A percentile compares a stretch with the other conserved stretches of the same genome.
Evolutionary conservation across 73 alveolate genomes (phyloP).

Genomic region (Paramecium octaurelia): DNA sequence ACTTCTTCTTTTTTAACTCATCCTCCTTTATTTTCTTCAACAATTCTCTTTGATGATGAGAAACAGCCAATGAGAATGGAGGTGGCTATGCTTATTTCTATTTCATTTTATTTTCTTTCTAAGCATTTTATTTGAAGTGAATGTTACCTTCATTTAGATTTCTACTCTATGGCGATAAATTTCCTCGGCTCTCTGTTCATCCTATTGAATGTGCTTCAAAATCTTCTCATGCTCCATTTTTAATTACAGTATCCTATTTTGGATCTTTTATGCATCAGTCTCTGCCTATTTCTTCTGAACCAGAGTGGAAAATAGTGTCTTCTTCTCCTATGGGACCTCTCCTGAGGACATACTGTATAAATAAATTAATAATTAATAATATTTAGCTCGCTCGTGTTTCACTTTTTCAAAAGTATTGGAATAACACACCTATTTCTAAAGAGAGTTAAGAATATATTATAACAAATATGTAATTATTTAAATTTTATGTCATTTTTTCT

Average conservation of each 20-base stretch:
- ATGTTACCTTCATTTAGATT: neutral
- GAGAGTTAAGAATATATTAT: neutral
- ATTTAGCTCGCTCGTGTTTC: neutral
- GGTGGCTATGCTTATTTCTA: constrained; percentile 30
- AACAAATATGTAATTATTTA: neutral
- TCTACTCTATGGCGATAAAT: constrained; percentile 17
- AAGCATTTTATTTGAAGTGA: neutral
- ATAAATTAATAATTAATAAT: neutral
- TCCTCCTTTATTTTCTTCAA: constrained; percentile 36
- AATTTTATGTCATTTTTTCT: neutral
- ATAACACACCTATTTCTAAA: neutral
- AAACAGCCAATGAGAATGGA: constrained; percentile 1
- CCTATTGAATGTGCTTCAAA: neutral
- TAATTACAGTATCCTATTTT: neutral
- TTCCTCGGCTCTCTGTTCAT: constrained; percentile 37
- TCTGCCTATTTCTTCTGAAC: constrained; percentile 12
- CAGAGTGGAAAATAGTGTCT: neutral
- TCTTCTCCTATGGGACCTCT: neutral
- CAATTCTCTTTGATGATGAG: neutral
- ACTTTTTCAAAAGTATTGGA: neutral
- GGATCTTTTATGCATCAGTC: neutral
- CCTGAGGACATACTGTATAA: neutral
- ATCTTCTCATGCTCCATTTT: constrained; percentile 1
- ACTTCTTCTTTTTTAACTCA: neutral
- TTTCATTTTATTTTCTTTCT: constrained; percentile 14